phyloP scores from a whole-genome alignment of 352 stramenopile species.

The Poterioochromonas sp. region DNA sequence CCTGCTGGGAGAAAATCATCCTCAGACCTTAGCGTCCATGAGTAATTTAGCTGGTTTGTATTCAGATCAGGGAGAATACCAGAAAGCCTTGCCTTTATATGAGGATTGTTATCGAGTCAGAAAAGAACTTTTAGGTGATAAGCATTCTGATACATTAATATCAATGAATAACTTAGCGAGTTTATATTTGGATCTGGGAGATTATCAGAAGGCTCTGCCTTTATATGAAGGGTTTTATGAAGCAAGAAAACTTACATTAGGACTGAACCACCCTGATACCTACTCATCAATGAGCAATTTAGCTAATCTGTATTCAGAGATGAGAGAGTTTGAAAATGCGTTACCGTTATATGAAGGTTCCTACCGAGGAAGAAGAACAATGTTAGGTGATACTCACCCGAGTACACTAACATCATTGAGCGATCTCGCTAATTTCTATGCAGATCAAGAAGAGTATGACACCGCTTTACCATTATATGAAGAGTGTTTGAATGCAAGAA shows the following conservation, averaged over 20 bases:
- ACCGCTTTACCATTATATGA: background rate
- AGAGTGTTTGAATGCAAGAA: background rate
- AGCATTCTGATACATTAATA: background rate
- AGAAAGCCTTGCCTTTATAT: background rate
- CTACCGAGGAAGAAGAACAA: background rate
- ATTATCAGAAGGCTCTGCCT: no score
- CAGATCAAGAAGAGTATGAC: background rate
- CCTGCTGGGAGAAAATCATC: background rate
- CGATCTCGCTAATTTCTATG: background rate
- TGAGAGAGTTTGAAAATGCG: background rate
- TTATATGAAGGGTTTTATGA: no score
- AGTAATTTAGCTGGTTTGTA: background rate
- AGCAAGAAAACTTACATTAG: no score
- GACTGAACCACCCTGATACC: no score
- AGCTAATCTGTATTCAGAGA: background rate
- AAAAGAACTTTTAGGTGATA: background rate
- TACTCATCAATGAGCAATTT: no score
- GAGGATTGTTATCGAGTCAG: background rate
- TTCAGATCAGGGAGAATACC: background rate
- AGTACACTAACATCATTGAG: background rate
- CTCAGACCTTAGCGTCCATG: background rate
- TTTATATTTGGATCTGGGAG: no score
- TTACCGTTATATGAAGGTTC: background rate
- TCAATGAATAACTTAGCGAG: background rate
- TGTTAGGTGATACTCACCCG: background rate